Evolutionary conservation across 768 basidiomycete species (phyloP).

Genomic region (Mycena metata): DNA sequence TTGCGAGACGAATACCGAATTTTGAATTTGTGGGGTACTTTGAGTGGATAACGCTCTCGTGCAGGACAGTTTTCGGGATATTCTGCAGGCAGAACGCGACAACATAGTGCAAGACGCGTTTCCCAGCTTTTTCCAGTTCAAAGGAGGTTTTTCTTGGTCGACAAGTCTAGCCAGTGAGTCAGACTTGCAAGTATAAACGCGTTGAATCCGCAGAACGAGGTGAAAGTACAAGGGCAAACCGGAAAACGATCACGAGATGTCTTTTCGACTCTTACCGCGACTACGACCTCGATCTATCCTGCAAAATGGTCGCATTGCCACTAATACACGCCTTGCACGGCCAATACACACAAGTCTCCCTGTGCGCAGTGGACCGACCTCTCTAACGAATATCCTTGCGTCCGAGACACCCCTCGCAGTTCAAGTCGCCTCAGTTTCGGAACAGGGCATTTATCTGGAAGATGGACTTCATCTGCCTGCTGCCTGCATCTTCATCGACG

Average conservation of each 20-base stretch:
- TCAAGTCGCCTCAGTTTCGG: constrained; percentile 76
- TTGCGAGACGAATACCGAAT: constrained; percentile 78
- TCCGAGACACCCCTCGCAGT: constrained; percentile 77
- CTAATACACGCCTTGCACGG: background rate
- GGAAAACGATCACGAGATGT: constrained; percentile 19
- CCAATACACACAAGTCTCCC: constrained; percentile 37
- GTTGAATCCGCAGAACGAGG: background rate
- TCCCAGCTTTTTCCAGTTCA: no score
- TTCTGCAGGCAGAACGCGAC: background rate
- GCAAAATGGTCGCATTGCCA: background rate
- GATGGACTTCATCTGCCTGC: constrained; percentile 85
- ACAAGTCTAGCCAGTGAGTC: background rate
- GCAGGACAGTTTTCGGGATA: background rate
- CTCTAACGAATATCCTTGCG: constrained; percentile 81
- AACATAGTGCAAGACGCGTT: background rate
- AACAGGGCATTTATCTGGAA: constrained; percentile 74
- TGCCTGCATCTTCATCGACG: constrained; percentile 87
- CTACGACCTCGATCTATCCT: background rate
- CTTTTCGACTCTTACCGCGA: constrained; percentile 19
- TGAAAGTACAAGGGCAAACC: background rate
- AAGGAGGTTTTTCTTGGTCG: background rate
- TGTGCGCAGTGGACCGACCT: constrained; percentile 42
- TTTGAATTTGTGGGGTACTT: constrained; percentile 39
- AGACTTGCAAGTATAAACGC: background rate
- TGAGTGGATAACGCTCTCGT: background rate